These are phyloP conservation scores for Chlamydomonas schloesseri DNA, from an alignment of 139 green algal genomes.

Conservation along the genomic window DNA sequence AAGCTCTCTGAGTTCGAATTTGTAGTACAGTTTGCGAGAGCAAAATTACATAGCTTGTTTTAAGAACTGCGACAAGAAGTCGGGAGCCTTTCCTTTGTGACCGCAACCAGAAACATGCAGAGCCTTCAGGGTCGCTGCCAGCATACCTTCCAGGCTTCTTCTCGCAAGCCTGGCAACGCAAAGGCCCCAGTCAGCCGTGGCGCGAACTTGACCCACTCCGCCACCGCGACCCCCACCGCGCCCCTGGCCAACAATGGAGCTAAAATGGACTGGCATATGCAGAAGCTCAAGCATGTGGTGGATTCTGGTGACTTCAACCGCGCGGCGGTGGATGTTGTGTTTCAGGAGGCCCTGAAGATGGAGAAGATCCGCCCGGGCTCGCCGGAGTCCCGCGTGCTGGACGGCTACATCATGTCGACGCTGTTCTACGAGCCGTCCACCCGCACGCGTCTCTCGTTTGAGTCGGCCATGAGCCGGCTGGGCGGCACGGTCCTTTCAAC, in stretches of 20 bases:
- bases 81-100: too few species aligned
- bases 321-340: conserved; percentile 87
- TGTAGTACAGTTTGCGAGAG: too few species aligned
- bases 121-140: background rate
- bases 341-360: conserved; percentile 89
- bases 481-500: conserved; percentile 96
- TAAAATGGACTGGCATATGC: conserved; percentile 41
- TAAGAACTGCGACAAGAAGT: too few species aligned
- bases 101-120: background rate
- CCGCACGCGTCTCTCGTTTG: conserved; percentile 97
- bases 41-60: too few species aligned
- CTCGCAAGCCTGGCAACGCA: background rate
- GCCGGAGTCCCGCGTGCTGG: conserved; percentile 76
- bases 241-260: conserved; percentile 2
- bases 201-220: too few species aligned
- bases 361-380: conserved; percentile 71
- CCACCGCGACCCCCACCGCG: conserved; percentile 7
- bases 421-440: conserved; percentile 99
- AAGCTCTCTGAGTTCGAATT: too few species aligned
- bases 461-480: conserved; percentile 94
- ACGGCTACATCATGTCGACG: conserved; percentile 96
- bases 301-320: conserved; percentile 94
- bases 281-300: conserved; percentile 72
- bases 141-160: background rate
- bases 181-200: background rate